Evolutionary conservation across 2,329 filamentous ascomycete genomes (phyloP), one percentile per base, ranked within the genome.

Genomic region (Zymoseptoria crescenta): DNA sequence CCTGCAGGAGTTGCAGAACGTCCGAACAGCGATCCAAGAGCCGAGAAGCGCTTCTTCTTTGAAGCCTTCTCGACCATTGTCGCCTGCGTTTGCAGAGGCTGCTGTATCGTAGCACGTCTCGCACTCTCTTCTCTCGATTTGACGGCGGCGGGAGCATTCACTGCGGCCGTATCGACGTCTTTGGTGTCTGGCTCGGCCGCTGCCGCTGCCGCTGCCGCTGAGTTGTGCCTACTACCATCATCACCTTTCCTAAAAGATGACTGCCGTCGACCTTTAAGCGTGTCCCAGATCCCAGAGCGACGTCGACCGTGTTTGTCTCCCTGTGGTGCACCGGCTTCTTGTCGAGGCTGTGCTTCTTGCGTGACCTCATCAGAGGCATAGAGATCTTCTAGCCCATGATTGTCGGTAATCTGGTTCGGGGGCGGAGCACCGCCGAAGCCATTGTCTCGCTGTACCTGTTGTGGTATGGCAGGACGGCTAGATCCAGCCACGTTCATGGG

Each of bases 1-100:
- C 30, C 27, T 6, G 20, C 50, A 2, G 59, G 45, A 1, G 73
- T 72, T 35, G 69, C 72, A 8, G 70, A 73, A 30, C 76, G 70
- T 29, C 73, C 70, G 56, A 80, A 79, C 1, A 80, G 62, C 35
- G 72, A 74, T 4, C 76, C 76, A 9, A 80, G 62, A 3, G 72
- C 66, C 1, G 77, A 79, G 53, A 79, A 77, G 35, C 77, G 72
- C 57, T 77, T 78, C 55, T 71, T 70, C 41, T 66, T 64, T 8
- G 65, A 59, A 41, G 68, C 67, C 1, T 62, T 59, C 19, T 60
- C 63, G 2, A 64, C 61, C 7, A 64, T 60, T 52, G 63, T 64
- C 1, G 68, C 64, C 4, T 65, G 59, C 2, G 70, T 66, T 3
- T 69, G 66, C 55, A 72, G 69, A 2, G 66, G 60, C 53, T 73